Conservation (phyloP, 2,329 filamentous ascomycete species). For the Pezicula rhizophila region DNA sequence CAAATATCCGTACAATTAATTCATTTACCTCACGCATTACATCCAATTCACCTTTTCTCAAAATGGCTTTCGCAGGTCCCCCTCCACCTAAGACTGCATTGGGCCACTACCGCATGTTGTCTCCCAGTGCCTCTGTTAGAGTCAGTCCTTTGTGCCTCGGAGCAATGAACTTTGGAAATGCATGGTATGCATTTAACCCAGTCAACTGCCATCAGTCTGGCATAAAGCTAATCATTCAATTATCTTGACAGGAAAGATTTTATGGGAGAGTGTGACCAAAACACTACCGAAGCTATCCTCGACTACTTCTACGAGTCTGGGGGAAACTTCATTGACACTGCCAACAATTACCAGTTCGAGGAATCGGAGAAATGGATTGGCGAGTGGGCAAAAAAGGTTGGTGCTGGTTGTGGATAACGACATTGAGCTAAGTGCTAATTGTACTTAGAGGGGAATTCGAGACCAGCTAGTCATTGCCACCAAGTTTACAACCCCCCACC, state of each 20-base stretch:
- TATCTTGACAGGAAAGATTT: conserved; percentile 36
- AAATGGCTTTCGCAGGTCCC: conserved; percentile 16
- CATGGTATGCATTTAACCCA: conserved; percentile 32
- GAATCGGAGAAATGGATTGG: conserved; percentile 62
- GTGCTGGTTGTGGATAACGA: too few species aligned
- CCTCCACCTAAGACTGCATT: conserved; percentile 49
- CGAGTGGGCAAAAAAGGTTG: conserved; percentile 57
- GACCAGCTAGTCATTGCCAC: conserved; percentile 64
- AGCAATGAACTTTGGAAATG: conserved; percentile 58
- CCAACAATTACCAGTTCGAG: conserved; percentile 59
- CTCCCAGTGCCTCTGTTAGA: conserved; percentile 57
- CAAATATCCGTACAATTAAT: too few species aligned
- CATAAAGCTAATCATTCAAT: neutral
- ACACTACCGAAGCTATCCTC: conserved; percentile 47
- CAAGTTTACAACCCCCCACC: conserved; percentile 37
- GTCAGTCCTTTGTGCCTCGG: conserved; percentile 65
- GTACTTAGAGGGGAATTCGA: conserved; percentile 43
- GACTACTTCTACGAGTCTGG: conserved; percentile 51
- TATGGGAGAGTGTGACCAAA: conserved; percentile 61
- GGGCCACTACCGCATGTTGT: conserved; percentile 59
- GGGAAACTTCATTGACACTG: conserved; percentile 64
- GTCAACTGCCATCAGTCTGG: neutral
- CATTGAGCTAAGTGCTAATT: too few species aligned
- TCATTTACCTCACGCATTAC: too few species aligned
- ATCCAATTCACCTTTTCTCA: neutral